Conservation (phyloP, 208 protist genomes). For the Trypanosoma congolense region DNA sequence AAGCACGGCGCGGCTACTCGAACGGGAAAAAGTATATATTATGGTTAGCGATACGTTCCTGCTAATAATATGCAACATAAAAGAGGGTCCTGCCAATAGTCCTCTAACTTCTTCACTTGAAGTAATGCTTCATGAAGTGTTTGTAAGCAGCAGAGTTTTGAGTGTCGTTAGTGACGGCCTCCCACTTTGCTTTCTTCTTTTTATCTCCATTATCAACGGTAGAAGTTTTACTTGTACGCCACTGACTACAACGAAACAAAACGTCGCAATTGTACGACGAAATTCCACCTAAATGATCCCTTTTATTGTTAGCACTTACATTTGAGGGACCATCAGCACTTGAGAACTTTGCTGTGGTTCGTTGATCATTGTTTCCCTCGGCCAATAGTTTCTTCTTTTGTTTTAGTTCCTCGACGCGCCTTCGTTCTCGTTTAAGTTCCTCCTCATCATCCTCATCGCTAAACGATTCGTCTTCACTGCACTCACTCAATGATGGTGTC, state of each 20-base stretch:
- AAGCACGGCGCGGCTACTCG: no score
- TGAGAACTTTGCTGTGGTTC: not conserved
- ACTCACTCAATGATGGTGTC: no score
- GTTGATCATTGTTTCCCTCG: constrained; percentile 16
- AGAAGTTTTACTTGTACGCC: constrained; percentile 22
- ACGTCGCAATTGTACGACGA: constrained; percentile 62
- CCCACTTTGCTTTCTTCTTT: constrained; percentile 43
- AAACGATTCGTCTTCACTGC: no score
- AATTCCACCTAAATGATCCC: constrained; percentile 6
- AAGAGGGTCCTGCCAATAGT: no score
- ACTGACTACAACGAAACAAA: constrained; percentile 50
- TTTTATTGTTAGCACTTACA: constrained; percentile 12
- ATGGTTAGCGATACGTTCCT: no score
- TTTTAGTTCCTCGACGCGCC: constrained; percentile 41
- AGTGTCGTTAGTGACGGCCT: constrained; percentile 43
- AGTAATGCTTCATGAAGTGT: constrained; percentile 68
- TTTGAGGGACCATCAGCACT: constrained; percentile 1
- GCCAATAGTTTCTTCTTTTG: constrained; percentile 20
- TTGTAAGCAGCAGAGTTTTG: constrained; percentile 38
- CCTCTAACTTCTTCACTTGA: constrained; percentile 55
- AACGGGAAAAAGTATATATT: no score
- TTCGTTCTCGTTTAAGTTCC: constrained; percentile 44
- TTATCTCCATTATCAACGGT: constrained; percentile 12
- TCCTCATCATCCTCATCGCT: constrained; percentile 21
- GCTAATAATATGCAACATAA: no score